Evolutionary conservation across 148 eudicot genomes (phyloP).

Genomic region (Spergularia marina): DNA sequence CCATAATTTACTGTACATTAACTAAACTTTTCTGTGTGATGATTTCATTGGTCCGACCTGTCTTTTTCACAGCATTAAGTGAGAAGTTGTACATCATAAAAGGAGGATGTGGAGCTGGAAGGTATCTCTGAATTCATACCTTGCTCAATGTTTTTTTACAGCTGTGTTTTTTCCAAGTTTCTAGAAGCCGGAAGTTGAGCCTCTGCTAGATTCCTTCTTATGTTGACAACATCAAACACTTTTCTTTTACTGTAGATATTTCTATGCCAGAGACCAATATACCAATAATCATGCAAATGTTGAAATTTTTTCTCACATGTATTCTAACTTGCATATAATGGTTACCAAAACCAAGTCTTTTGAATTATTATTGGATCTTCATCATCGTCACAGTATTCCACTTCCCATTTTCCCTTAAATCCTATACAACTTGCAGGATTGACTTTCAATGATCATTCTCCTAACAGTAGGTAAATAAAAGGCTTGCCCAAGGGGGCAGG

Average conservation of each 20-base stretch:
- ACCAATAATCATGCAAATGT: not conserved
- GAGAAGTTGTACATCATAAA: constrained; percentile 90
- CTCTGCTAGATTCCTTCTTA: not conserved
- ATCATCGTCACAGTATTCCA: no score
- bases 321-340: not conserved
- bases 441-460: not conserved
- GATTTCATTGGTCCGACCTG: constrained; percentile 19
- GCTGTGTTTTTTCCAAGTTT: no score
- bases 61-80: constrained; percentile 63
- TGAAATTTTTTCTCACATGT: not conserved
- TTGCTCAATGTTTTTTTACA: not conserved
- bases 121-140: constrained; percentile 42
- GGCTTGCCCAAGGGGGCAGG: not conserved
- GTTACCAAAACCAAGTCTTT: not conserved
- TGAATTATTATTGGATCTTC: no score
- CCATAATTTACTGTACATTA: constrained; percentile 1
- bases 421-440: not conserved
- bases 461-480: not conserved
- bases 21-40: not conserved
- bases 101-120: constrained; percentile 99
- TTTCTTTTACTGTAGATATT: not conserved
- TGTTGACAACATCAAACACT: not conserved
- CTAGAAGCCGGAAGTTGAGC: not conserved
- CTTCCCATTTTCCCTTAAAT: not conserved
- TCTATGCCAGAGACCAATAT: not conserved